Percentiles rank a stretch among this genome's conserved stretches.
phyloP scores from a whole-genome alignment of 768 basidiomycete genomes.

The Boletus pseudopeckii region DNA sequence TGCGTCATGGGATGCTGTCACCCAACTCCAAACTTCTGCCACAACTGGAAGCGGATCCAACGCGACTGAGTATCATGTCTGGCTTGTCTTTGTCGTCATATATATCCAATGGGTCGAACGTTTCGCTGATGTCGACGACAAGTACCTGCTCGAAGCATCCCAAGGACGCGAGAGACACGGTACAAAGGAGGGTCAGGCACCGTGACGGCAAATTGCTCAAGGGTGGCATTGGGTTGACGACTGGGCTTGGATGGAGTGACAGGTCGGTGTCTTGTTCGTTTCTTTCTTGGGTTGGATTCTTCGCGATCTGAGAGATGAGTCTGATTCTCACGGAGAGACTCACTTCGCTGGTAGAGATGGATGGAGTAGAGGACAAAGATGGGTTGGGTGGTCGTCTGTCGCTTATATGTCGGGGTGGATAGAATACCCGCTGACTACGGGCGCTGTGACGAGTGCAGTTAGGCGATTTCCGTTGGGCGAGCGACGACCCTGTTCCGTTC shows the following conservation, averaged over 20 bases:
- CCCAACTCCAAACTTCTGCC: slow-evolving; percentile 62
- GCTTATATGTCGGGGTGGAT: slow-evolving; percentile 13
- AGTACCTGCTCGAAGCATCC: slow-evolving; percentile 28
- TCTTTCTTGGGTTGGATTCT: neutral
- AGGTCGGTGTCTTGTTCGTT: slow-evolving; percentile 40
- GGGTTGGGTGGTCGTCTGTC: neutral
- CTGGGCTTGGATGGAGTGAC: slow-evolving; percentile 73
- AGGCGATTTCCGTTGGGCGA: neutral
- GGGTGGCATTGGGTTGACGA: slow-evolving; percentile 67
- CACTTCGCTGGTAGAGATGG: neutral
- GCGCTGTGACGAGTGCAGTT: neutral
- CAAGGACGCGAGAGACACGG: slow-evolving; percentile 59
- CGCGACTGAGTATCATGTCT: slow-evolving; percentile 28
- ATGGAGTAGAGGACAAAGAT: neutral
- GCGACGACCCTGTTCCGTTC: neutral
- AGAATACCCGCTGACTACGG: slow-evolving; percentile 5
- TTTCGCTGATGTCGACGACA: slow-evolving; percentile 22
- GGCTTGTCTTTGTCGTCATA: slow-evolving; percentile 23
- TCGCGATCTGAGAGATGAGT: neutral
- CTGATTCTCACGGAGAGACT: slow-evolving; percentile 1
- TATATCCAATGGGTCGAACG: slow-evolving; percentile 26
- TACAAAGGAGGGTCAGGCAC: slow-evolving; percentile 53
- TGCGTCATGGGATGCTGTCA: slow-evolving; percentile 63
- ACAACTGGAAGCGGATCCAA: slow-evolving; percentile 4
- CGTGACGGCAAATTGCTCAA: slow-evolving; percentile 55